Base-by-base conservation (phyloP, 2,329 filamentous ascomycete genomes). In the Arthrobotrys sphaeroides region DNA sequence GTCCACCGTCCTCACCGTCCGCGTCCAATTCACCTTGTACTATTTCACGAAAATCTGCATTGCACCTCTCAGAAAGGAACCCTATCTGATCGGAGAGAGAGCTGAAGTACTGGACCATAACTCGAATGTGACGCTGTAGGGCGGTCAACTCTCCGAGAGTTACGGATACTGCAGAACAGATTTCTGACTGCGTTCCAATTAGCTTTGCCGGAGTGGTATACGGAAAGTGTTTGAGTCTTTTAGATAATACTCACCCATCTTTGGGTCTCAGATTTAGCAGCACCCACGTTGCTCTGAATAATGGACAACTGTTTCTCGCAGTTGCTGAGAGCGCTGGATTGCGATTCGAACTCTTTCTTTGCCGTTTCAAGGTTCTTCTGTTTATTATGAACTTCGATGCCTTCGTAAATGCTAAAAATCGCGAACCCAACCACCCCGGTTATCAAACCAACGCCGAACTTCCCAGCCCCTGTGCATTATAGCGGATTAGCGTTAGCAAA, bases 241-340 rank as follows among this genome's bases (percentile, higher is more conserved):
- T 5, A n/a, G 7, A 26, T n/a, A 13, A 3, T 43, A 61, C 57
- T 38, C 57, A 61, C 57, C 57, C 57, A 61, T 61, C 12, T 61
- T 7, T 45, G 1, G 10, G 36, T 42, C 22, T 61, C 57, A 3
- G 57, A 43, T 28, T 45, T 61, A 5, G 38, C 38, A 12, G 38
- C 10, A 20, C 24, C 24, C 3, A 61, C 22, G 6, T 12, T 20
- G 5, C 20, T 5, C 22, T 33, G 38, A 20, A 61, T 16, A 2
- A 10, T 45, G 9, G 7, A 2, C 9, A 61, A 10, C 7, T 45
- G 22, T 16, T 24, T 61, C 10, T 33, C n/a, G 13, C 40, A 42
- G 6, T 43, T 5, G 1, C n/a, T 33, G 12, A 61, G 40, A 7
- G 22, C 13, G 10, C 28, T 33, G 0, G 57, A 45, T 24, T 16